phyloP scores from a whole-genome alignment of 1,284 basidiomycete genomes.

The Leccinum angustisporum region DNA sequence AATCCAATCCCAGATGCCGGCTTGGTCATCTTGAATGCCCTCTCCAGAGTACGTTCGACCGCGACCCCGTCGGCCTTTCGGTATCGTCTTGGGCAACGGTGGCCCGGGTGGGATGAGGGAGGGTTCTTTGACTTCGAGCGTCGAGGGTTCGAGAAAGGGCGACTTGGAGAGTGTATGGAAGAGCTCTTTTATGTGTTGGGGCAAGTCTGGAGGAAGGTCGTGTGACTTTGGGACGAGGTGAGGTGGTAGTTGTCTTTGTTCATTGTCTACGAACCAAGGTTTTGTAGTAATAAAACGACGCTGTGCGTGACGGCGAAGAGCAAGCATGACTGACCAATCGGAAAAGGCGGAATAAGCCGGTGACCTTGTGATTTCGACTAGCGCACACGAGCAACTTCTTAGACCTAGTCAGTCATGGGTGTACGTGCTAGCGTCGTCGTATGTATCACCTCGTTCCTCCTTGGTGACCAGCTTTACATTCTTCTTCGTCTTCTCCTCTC shows the following conservation, averaged over 20 bases:
- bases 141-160: conserved; percentile 61
- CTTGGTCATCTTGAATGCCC: conserved; percentile 50
- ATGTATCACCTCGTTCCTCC: conserved; percentile 73
- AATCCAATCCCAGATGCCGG: conserved; percentile 71
- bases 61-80: conserved; percentile 62
- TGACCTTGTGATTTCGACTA: conserved; percentile 22
- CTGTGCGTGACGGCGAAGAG: conserved; percentile 14
- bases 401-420: conserved; percentile 45
- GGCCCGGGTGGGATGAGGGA: conserved; percentile 50
- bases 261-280: conserved; percentile 59
- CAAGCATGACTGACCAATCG: conserved; percentile 17
- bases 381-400: conserved; percentile 17
- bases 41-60: conserved; percentile 67
- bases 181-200: conserved; percentile 46
- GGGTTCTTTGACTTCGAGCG: conserved; percentile 52
- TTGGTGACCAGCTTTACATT: conserved; percentile 49
- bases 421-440: conserved; percentile 69
- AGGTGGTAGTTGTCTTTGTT: conserved; percentile 29
- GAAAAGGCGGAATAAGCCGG: conserved; percentile 16
- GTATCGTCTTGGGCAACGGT: conserved; percentile 47
- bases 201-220: conserved; percentile 48
- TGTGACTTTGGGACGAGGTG: conserved; percentile 33
- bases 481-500: background rate
- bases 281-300: conserved; percentile 14
- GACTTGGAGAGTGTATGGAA: conserved; percentile 54